Conservation (phyloP, 73 alveolate species). For the Paramecium primaurelia region DNA sequence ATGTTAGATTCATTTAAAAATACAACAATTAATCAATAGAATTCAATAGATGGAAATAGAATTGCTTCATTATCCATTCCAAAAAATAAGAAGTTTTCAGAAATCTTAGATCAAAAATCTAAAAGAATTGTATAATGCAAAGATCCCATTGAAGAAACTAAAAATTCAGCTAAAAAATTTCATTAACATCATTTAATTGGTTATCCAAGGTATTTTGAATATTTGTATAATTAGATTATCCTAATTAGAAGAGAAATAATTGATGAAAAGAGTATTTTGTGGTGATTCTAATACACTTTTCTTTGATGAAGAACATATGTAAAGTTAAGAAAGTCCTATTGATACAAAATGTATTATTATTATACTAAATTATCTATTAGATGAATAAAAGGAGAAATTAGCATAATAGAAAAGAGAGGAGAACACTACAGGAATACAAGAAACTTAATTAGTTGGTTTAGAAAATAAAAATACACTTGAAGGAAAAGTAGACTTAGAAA, state of each 20-base stretch:
- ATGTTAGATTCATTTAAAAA: not conserved
- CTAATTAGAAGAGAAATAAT: slow-evolving; percentile 48
- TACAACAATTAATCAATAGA: not conserved
- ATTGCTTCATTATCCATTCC: not conserved
- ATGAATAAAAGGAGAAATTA: not conserved
- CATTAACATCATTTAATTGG: slow-evolving; percentile 9
- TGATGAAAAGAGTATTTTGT: slow-evolving; percentile 55
- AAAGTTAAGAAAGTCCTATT: not conserved
- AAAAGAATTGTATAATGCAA: not conserved
- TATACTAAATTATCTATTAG: not conserved
- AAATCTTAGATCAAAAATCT: not conserved
- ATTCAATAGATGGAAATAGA: not conserved
- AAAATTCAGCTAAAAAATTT: not conserved
- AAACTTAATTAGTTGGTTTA: slow-evolving; percentile 83
- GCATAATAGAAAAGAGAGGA: slow-evolving; percentile 52
- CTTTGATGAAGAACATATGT: not conserved
- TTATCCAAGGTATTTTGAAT: not conserved
- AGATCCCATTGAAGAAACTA: not conserved
- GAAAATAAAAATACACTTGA: slow-evolving; percentile 82
- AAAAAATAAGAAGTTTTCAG: not conserved
- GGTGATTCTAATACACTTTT: slow-evolving; percentile 59
- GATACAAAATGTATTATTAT: not conserved
- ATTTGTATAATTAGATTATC: not conserved
- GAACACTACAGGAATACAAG: slow-evolving; percentile 79
- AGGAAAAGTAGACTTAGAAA: slow-evolving; percentile 90